Evolutionary conservation across 2,329 filamentous ascomycete species (phyloP).

Genomic region (Blastomyces silverae): DNA sequence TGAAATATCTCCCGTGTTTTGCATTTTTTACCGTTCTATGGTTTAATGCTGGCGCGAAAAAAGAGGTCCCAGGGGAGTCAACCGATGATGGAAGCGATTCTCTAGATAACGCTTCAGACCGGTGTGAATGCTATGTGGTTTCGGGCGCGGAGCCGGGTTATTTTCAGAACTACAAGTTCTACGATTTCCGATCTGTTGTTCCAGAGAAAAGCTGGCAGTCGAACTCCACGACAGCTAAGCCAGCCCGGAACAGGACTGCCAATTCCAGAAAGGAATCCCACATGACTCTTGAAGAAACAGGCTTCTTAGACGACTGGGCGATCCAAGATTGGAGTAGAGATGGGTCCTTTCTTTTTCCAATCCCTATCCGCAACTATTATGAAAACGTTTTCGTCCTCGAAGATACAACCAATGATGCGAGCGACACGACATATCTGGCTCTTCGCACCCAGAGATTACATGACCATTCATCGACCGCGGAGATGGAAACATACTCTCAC

Average conservation of each 20-base stretch:
- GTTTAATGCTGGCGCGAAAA: neutral
- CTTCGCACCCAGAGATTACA: conserved; percentile 43
- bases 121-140: conserved; percentile 46
- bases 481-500: conserved; percentile 43
- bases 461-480: conserved; percentile 43
- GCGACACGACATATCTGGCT: conserved; percentile 39
- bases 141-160: conserved; percentile 39
- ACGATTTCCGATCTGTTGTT: conserved; percentile 45
- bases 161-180: conserved; percentile 48
- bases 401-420: conserved; percentile 21
- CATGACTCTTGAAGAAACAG: conserved; percentile 15
- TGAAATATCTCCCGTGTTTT: conserved; percentile 4
- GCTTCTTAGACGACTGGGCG: conserved; percentile 32
- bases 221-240: conserved; percentile 46
- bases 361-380: conserved; percentile 42
- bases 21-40: neutral
- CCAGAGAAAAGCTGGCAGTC: conserved; percentile 26
- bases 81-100: neutral
- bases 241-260: conserved; percentile 34
- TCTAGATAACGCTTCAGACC: conserved; percentile 13
- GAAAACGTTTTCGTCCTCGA: conserved; percentile 44
- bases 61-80: neutral
- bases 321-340: conserved; percentile 44
- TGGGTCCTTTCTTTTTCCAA: conserved; percentile 33
- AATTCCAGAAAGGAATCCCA: conserved; percentile 16